Evolutionary conservation across 805 yeast species (phyloP).

Genomic region (Metschnikowia anglica): DNA sequence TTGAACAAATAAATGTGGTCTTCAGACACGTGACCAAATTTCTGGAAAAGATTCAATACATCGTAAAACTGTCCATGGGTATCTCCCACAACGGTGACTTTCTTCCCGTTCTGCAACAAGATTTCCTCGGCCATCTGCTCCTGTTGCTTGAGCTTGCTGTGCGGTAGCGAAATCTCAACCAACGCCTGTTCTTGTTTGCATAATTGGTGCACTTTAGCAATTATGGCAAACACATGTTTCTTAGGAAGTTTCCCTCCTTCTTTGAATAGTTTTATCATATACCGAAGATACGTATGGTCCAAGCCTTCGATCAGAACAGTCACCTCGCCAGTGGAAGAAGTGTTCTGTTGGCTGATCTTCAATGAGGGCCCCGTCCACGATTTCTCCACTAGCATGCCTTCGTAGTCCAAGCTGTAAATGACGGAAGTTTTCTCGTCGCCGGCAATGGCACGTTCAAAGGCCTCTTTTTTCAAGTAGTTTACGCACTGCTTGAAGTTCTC

Average conservation of each 20-base stretch:
- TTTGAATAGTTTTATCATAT: slow-evolving; percentile 70
- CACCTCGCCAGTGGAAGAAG: slow-evolving; percentile 19
- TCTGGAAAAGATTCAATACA: slow-evolving; percentile 72
- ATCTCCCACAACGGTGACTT: slow-evolving; percentile 90
- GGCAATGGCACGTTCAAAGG: slow-evolving; percentile 85
- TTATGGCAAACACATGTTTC: slow-evolving; percentile 77
- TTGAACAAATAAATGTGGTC: slow-evolving; percentile 81
- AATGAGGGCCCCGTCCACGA: slow-evolving; percentile 61
- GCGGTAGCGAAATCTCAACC: slow-evolving; percentile 60
- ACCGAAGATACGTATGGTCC: slow-evolving; percentile 56
- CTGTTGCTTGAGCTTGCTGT: slow-evolving; percentile 23
- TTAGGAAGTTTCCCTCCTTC: slow-evolving; percentile 74
- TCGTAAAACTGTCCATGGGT: slow-evolving; percentile 97
- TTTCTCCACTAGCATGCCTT: slow-evolving; percentile 49
- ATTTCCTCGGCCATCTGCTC: slow-evolving; percentile 24
- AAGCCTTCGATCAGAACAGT: slow-evolving; percentile 38
- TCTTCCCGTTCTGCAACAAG: slow-evolving; percentile 33
- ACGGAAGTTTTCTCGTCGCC: slow-evolving; percentile 59
- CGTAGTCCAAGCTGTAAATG: slow-evolving; percentile 48
- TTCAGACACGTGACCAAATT: slow-evolving; percentile 67
- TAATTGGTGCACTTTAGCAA: slow-evolving; percentile 66
- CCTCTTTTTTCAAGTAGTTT: slow-evolving; percentile 64
- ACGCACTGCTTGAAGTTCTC: slow-evolving; percentile 62
- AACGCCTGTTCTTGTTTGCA: slow-evolving; percentile 68
- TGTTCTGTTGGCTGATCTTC: slow-evolving; percentile 35